phyloP scores from a whole-genome alignment of 2,329 filamentous ascomycete species.

The Cordyceps militaris region DNA sequence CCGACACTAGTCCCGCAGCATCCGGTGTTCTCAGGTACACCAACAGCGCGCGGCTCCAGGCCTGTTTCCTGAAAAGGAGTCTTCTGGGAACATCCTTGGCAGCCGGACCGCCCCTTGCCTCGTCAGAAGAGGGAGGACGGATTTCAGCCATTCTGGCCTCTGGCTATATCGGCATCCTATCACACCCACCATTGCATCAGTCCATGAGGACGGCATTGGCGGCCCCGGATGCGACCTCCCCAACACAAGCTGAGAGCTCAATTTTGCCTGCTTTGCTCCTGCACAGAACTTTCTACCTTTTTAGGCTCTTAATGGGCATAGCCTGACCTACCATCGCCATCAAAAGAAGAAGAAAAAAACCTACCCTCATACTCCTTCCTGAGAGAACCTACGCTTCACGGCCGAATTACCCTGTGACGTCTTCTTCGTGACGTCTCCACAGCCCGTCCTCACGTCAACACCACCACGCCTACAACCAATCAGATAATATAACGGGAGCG shows the following conservation, averaged over 20 bases:
- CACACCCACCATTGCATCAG: neutral
- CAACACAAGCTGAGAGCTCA: neutral
- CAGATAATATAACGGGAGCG: neutral
- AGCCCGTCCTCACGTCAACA: neutral
- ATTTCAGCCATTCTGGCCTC: neutral
- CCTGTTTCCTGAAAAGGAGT: neutral
- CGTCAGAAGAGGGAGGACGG: neutral
- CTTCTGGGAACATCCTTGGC: neutral
- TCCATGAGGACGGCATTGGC: neutral
- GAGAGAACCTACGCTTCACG: neutral
- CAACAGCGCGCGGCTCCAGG: neutral
- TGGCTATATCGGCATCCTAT: neutral
- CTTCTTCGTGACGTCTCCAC: neutral
- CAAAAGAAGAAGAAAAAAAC: neutral
- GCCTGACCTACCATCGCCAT: no score
- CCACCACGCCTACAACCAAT: neutral
- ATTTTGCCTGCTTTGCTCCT: neutral
- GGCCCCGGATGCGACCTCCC: conserved; percentile 1
- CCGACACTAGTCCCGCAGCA: conserved; percentile 1
- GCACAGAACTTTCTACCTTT: neutral
- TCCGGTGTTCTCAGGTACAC: neutral
- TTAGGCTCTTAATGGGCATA: neutral
- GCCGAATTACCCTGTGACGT: neutral
- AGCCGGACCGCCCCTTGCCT: neutral
- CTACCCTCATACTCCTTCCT: neutral